Percentiles rank a stretch among this genome's conserved stretches.
Evolutionary conservation across 1,284 basidiomycete genomes (phyloP).

Genomic region (Papiliotrema flavescens): DNA sequence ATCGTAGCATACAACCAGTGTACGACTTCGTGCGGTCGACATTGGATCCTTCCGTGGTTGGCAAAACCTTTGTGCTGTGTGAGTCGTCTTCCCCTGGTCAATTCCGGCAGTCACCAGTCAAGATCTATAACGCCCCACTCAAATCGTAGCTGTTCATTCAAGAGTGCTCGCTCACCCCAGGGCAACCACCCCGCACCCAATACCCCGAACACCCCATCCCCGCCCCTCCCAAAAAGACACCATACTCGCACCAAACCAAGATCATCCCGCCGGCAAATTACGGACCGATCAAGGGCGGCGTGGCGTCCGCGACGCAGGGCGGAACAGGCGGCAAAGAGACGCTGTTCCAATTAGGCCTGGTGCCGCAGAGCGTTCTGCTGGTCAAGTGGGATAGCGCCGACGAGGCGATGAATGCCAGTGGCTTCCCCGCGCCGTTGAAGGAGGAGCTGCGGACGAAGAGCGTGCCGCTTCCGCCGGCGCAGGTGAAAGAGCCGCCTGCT

Average conservation of each 20-base stretch:
- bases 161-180: conserved; percentile 11
- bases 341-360: conserved; percentile 40
- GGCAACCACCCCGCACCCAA: conserved; percentile 43
- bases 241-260: conserved; percentile 15
- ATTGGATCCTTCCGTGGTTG: conserved; percentile 20
- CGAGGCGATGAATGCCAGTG: conserved; percentile 42
- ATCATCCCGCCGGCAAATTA: conserved; percentile 38
- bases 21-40: conserved; percentile 46
- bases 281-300: conserved; percentile 25
- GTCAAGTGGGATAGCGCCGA: conserved; percentile 37
- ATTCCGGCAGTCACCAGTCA: no score
- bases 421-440: conserved; percentile 38
- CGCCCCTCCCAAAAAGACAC: conserved; percentile 11
- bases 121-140: no score
- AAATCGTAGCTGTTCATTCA: no score
- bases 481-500: conserved; percentile 8
- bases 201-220: conserved; percentile 43
- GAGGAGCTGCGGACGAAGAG: conserved; percentile 34
- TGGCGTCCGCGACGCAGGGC: conserved; percentile 23
- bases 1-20: conserved; percentile 43
- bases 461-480: conserved; percentile 38
- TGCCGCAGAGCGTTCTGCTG: conserved; percentile 47
- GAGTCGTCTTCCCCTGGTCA: conserved; percentile 8
- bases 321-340: conserved; percentile 41
- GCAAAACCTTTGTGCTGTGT: conserved; percentile 45